Evolutionary conservation across 139 green algal genomes (phyloP).

Genomic region (Chlamydomonas incerta): DNA sequence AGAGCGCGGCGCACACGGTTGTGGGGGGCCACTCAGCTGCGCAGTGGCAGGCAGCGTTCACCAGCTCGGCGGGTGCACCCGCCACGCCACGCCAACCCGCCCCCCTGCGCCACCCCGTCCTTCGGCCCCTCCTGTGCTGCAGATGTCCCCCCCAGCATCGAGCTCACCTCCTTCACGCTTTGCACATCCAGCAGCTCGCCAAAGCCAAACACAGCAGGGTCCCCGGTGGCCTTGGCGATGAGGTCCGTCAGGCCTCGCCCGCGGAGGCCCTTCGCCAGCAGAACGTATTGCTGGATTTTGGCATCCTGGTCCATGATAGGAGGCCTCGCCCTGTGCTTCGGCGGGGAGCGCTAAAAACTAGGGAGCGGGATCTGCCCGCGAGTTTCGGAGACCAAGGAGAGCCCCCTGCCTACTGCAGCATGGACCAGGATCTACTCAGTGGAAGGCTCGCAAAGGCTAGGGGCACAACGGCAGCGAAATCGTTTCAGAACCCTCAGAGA

Average conservation of each 20-base stretch:
- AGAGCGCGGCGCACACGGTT: too few relatives aligned
- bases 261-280: slow-evolving; percentile 75
- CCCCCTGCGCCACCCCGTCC: too few relatives aligned
- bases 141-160: too few relatives aligned
- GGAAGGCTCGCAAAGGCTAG: too few relatives aligned
- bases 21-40: too few relatives aligned
- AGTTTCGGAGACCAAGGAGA: too few relatives aligned
- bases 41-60: too few relatives aligned
- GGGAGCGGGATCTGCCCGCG: background rate
- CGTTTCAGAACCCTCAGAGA: too few relatives aligned
- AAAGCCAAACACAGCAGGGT: slow-evolving; percentile 88
- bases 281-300: slow-evolving; percentile 79
- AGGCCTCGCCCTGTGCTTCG: background rate
- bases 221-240: slow-evolving; percentile 80
- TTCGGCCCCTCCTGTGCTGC: too few relatives aligned
- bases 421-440: background rate
- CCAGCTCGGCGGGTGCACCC: too few relatives aligned
- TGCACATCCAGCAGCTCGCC: slow-evolving; percentile 87
- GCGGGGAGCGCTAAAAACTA: background rate
- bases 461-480: too few relatives aligned
- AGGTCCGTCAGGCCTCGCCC: slow-evolving; percentile 70
- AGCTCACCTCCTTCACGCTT: slow-evolving; percentile 76
- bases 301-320: slow-evolving; percentile 54
- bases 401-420: background rate
- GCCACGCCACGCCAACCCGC: too few relatives aligned